Evolutionary conservation across 73 alveolate genomes (phyloP).

Genomic region (Paramecium caudatum): DNA sequence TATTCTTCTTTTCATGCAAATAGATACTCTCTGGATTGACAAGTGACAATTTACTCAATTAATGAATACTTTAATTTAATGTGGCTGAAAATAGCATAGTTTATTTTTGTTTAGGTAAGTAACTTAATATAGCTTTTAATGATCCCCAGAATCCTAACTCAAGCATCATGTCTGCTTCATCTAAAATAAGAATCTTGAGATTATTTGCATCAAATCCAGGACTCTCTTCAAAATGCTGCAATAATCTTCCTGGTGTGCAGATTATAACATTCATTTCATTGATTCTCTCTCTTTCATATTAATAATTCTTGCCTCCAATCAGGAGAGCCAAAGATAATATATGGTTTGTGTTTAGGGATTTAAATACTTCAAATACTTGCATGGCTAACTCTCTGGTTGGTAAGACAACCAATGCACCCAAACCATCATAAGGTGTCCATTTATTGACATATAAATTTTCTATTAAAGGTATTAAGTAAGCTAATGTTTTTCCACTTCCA

Average conservation of each 20-base stretch:
- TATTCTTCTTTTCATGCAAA: constrained; percentile 61
- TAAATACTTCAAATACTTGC: constrained; percentile 88
- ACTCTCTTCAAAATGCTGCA: constrained; percentile 92
- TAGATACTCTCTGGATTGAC: constrained; percentile 71
- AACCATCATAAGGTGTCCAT: constrained; percentile 48
- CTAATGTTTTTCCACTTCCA: constrained; percentile 94
- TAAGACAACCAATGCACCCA: constrained; percentile 80
- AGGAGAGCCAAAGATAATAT: background rate
- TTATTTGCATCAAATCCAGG: constrained; percentile 84
- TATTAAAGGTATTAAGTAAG: constrained; percentile 69
- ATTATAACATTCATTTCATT: constrained; percentile 77
- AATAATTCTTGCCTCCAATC: constrained; percentile 11
- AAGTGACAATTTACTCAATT: constrained; percentile 69
- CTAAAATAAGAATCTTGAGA: constrained; percentile 85
- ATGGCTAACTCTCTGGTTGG: constrained; percentile 93
- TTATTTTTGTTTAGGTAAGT: constrained; percentile 84
- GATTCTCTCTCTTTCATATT: constrained; percentile 39
- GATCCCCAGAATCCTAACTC: constrained; percentile 93
- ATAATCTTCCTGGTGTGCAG: constrained; percentile 95
- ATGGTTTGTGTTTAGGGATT: constrained; percentile 73
- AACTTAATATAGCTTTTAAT: constrained; percentile 82
- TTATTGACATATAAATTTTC: constrained; percentile 40
- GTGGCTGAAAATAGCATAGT: constrained; percentile 94
- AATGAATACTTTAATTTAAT: constrained; percentile 75
- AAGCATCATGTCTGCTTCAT: constrained; percentile 93